Percentiles rank a stretch among this genome's conserved stretches.
Evolutionary conservation across 2,329 filamentous ascomycete species (phyloP).

Genomic region (Pseudogymnoascus sp.): DNA sequence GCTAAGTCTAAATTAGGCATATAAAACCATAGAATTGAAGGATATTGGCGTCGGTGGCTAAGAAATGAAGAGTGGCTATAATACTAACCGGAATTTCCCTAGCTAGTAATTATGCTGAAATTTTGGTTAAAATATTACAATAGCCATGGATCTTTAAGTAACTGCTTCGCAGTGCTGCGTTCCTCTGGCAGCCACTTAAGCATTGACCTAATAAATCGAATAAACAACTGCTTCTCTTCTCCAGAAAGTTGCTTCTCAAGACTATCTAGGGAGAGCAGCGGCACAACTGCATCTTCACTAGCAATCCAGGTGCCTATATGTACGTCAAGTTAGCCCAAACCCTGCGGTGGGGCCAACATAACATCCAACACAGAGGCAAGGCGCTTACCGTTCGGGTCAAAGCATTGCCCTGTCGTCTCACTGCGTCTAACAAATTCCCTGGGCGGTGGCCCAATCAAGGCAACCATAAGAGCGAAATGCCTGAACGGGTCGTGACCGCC

Average conservation of each 20-base stretch:
- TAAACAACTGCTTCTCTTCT: slow-evolving; percentile 26
- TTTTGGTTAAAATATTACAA: not conserved
- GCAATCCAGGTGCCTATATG: not conserved
- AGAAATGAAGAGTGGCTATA: too few species aligned
- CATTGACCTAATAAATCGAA: slow-evolving; percentile 27
- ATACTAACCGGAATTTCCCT: too few species aligned
- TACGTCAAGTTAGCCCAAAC: not conserved
- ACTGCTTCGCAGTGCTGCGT: slow-evolving; percentile 26
- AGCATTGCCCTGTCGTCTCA: not conserved
- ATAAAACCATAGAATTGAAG: too few species aligned
- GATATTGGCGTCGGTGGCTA: too few species aligned
- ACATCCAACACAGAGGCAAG: not conserved
- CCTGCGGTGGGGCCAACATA: not conserved
- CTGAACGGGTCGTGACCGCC: slow-evolving; percentile 28
- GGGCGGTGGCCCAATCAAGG: slow-evolving; percentile 34
- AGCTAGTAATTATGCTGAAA: too few species aligned
- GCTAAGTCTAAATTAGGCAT: too few species aligned
- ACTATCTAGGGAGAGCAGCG: not conserved
- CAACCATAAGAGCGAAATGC: slow-evolving; percentile 37
- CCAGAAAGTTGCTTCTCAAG: slow-evolving; percentile 13
- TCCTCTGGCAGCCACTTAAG: slow-evolving; percentile 27
- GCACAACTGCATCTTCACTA: not conserved
- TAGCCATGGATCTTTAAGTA: slow-evolving; percentile 23
- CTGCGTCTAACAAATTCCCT: slow-evolving; percentile 20
- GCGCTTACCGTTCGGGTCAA: not conserved